Conservation (phyloP, 257 asterid species). For the Ilex aquifolium region DNA sequence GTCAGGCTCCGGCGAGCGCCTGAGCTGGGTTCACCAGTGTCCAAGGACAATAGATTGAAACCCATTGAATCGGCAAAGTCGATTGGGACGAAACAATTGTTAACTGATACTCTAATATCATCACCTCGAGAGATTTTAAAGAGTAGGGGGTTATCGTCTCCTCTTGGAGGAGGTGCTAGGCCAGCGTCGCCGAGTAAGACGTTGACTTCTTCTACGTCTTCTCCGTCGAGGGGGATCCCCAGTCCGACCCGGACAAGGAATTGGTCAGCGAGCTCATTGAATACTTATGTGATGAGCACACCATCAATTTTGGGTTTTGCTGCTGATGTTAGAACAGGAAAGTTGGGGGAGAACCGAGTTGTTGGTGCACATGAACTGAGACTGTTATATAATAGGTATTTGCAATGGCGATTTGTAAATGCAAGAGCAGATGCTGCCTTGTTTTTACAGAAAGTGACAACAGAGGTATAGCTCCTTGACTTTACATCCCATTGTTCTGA, state of each 20-base stretch:
- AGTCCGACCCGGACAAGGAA: slow-evolving; percentile 61
- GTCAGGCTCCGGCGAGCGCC: slow-evolving; percentile 29
- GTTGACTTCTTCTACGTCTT: slow-evolving; percentile 26
- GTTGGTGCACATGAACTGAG: slow-evolving; percentile 75
- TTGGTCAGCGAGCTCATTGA: slow-evolving; percentile 27
- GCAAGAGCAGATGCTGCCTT: slow-evolving; percentile 56
- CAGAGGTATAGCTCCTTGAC: slow-evolving; percentile 53
- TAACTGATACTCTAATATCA: slow-evolving; percentile 36
- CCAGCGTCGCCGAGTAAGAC: slow-evolving; percentile 68
- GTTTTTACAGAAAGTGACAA: slow-evolving; percentile 42
- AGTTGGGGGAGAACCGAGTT: slow-evolving; percentile 53
- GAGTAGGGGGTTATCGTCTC: slow-evolving; percentile 51
- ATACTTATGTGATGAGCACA: slow-evolving; percentile 30
- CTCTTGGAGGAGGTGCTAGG: slow-evolving; percentile 57
- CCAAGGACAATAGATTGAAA: slow-evolving; percentile 26
- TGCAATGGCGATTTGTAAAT: slow-evolving; percentile 81
- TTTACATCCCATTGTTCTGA: not conserved
- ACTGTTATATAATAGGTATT: slow-evolving; percentile 52
- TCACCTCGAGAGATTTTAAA: slow-evolving; percentile 38
- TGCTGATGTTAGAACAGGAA: slow-evolving; percentile 64
- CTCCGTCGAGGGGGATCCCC: slow-evolving; percentile 43
- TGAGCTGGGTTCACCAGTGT: no score
- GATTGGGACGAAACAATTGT: slow-evolving; percentile 31
- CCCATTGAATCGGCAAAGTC: slow-evolving; percentile 28
- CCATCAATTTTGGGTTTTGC: slow-evolving; percentile 57